Base-by-base conservation (phyloP, 768 basidiomycete species). In the Hericium erinaceus region DNA sequence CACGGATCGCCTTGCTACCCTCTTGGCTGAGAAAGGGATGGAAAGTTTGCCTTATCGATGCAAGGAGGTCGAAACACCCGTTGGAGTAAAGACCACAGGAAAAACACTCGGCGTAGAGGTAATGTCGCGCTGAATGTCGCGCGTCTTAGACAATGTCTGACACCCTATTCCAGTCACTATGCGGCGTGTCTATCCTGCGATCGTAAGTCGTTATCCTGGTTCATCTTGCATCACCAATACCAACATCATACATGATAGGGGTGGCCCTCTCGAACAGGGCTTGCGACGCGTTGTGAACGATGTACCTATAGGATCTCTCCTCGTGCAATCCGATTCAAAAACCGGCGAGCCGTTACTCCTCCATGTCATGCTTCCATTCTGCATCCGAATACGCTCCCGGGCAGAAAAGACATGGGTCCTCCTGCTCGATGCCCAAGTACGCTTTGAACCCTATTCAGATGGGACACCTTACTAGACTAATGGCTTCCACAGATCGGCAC, bases 291-390 rank as follows among this genome's bases (percentile, higher is more conserved):
- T 95, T 16, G 81, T 97, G 56, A 84, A 86, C 54, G 87, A 97
- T 62, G 89, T 89, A 1, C 82, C 87, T 0, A 76, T 98, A 22
- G 95, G 97, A 28, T 92, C 92, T 0, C 75, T 98, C 48, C 78
- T 99, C 39, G 88, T 99, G 41, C 95, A 98, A 69, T 88, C 91
- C 0, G 91, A 97, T 62, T 78, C 80, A 2, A 77, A 74, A 64
- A 85, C 88, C 3, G 93, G 92, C 26, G 97, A 99, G 66, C 94
- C 95, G 0, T 70, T 95, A 9, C 75, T 98, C 26, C 79, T 97
- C 54, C 89, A 95, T 65, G 78, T 80, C 56, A 83, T 82, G 73
- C 80, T 99, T 22, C 95, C 95, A 1, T 69, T 75, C 4, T 86
- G 76, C 66, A 70, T 98, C 54, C 87, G 91, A 40, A 71, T 80